A percentile compares a stretch with the other conserved stretches of the same genome.
These are phyloP conservation scores for Suillus occidentalis DNA, from an alignment of 768 basidiomycete species.

Conservation along the genomic window DNA sequence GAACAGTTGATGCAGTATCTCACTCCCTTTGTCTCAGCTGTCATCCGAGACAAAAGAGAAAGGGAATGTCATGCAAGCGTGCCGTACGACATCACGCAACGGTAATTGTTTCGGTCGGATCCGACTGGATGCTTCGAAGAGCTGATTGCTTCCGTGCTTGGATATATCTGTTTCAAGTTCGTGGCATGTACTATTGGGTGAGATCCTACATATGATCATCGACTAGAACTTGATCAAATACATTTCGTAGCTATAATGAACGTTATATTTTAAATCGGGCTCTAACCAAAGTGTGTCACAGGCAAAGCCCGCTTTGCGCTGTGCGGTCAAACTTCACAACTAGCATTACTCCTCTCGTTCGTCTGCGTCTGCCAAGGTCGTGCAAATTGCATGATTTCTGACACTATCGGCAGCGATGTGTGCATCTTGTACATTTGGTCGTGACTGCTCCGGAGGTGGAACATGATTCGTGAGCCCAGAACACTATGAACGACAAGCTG, in stretches of 20 bases:
- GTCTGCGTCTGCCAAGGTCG: neutral
- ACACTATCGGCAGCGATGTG: too few relatives aligned
- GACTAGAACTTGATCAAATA: neutral
- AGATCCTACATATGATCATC: too few relatives aligned
- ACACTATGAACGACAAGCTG: conserved; percentile 29
- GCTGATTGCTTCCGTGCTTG: neutral
- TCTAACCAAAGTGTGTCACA: neutral
- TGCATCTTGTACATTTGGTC: neutral
- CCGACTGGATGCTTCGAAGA: neutral
- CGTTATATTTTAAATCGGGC: neutral
- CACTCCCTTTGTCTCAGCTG: conserved; percentile 11
- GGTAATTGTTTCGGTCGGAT: conserved; percentile 7
- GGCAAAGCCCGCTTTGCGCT: neutral
- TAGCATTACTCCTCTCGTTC: neutral
- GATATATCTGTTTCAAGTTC: too few relatives aligned
- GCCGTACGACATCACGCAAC: neutral
- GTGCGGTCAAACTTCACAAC: neutral
- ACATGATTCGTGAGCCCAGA: conserved; percentile 28
- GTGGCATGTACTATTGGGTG: too few relatives aligned
- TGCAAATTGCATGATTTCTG: neutral
- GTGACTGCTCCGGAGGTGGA: conserved; percentile 25
- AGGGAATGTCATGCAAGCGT: conserved; percentile 1
- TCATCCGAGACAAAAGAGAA: conserved; percentile 12
- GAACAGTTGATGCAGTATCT: neutral
- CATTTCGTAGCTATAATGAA: neutral